Percentiles rank a stretch among this genome's conserved stretches.
phyloP scores from a whole-genome alignment of 2,329 filamentous ascomycete species.

The Aphanocladium album region DNA sequence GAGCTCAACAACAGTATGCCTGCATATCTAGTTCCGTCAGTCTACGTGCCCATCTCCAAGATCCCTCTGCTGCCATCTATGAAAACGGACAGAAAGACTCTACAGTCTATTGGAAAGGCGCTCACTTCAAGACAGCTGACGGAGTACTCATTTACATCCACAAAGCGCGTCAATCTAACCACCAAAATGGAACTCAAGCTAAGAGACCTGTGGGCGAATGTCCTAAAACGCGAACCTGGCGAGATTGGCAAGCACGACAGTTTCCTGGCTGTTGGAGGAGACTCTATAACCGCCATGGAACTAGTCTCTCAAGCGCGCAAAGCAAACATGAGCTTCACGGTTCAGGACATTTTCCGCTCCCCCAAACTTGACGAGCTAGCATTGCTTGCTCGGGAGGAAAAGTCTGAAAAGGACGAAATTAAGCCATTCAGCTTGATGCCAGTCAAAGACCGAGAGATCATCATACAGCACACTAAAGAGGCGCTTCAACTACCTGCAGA shows the following conservation, averaged over 20 bases:
- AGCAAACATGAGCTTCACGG: constrained; percentile 34
- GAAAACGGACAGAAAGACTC: constrained; percentile 15
- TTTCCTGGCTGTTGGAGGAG: constrained; percentile 16
- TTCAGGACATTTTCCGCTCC: constrained; percentile 39
- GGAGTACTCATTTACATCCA: neutral
- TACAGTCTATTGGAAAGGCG: neutral
- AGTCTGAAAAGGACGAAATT: neutral
- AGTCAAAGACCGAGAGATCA: neutral
- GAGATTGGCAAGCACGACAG: neutral
- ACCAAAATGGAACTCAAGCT: neutral
- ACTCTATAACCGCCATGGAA: constrained; percentile 46
- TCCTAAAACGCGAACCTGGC: neutral
- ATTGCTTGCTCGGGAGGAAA: neutral
- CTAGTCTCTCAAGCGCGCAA: constrained; percentile 38
- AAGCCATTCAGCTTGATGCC: neutral
- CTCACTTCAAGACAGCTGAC: neutral
- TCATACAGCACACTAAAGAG: neutral
- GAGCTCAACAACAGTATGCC: constrained; percentile 9
- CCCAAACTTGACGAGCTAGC: constrained; percentile 43
- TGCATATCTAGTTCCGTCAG: constrained; percentile 15
- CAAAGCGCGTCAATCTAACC: neutral
- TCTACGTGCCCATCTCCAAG: constrained; percentile 11
- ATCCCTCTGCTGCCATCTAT: constrained; percentile 13
- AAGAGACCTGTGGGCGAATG: neutral
- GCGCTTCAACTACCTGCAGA: neutral